phyloP scores from a whole-genome alignment of 768 basidiomycete species.

The Boletus bicolor region DNA sequence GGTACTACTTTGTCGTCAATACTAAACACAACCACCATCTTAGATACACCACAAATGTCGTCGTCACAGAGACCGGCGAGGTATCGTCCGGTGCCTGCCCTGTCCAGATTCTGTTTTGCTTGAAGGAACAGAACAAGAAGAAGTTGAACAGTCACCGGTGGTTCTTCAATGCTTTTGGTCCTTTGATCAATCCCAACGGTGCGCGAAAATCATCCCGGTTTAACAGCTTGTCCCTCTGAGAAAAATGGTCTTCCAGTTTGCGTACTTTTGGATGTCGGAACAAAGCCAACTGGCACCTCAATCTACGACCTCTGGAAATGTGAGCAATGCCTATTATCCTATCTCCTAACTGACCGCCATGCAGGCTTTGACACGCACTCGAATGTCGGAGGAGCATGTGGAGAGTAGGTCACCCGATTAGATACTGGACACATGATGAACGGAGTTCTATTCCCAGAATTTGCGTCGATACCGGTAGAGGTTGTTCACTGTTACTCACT shows the following conservation, averaged over 20 bases:
- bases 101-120: constrained; percentile 84
- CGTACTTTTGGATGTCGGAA: constrained; percentile 90
- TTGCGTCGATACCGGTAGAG: constrained; percentile 76
- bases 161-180: constrained; percentile 97
- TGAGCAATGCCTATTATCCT: constrained; percentile 12
- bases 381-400: constrained; percentile 91
- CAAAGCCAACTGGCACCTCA: constrained; percentile 90
- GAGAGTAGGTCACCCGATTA: constrained; percentile 56
- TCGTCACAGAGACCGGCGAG: constrained; percentile 78
- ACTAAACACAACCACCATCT: constrained; percentile 1
- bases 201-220: constrained; percentile 2
- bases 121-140: constrained; percentile 97
- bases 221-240: neutral
- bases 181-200: constrained; percentile 83
- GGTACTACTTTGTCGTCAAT: neutral
- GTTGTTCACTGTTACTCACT: constrained; percentile 63
- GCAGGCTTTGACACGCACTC: constrained; percentile 73
- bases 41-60: constrained; percentile 75
- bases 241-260: constrained; percentile 52
- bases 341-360: constrained; percentile 4
- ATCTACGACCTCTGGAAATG: constrained; percentile 98
- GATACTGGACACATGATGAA: neutral
- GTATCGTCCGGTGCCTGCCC: constrained; percentile 73
- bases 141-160: constrained; percentile 94
- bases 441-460: constrained; percentile 44